A percentile compares a stretch with the other conserved stretches of the same genome.
Evolutionary conservation across 2,329 filamentous ascomycete species (phyloP).

Genomic region (Didymella arachidicola): DNA sequence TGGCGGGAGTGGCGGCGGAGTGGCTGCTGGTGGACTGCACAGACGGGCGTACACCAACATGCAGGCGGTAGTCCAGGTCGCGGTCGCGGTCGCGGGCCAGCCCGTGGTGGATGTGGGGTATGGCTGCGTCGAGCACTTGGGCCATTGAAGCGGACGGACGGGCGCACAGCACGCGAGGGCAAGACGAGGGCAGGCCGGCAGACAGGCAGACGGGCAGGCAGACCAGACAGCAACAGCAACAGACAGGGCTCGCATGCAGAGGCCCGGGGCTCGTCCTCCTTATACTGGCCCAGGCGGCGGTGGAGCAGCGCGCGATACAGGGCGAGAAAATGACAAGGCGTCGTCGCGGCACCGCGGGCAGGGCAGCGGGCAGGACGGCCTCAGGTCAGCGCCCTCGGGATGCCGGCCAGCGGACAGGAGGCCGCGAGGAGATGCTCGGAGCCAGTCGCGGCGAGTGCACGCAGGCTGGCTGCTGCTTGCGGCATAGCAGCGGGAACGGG

Average conservation of each 20-base stretch:
- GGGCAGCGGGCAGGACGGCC: neutral
- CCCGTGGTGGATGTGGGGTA: conserved; percentile 1
- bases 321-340: conserved; percentile 31
- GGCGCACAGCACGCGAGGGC: conserved; percentile 3
- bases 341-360: conserved; percentile 11
- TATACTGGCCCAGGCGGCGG: conserved; percentile 11
- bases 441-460: neutral
- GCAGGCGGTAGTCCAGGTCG: neutral
- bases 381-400: conserved; percentile 12
- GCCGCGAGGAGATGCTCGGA: neutral
- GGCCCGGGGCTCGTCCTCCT: conserved; percentile 8
- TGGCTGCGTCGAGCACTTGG: conserved; percentile 1
- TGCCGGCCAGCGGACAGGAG: conserved; percentile 19
- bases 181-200: neutral
- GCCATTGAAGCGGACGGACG: conserved; percentile 3
- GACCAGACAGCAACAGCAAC: neutral
- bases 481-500: neutral
- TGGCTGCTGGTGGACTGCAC: neutral
- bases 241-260: neutral
- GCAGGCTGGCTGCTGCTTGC: neutral
- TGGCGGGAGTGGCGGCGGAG: neutral
- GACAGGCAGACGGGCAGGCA: neutral
- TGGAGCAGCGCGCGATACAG: conserved; percentile 1
- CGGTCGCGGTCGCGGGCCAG: conserved; percentile 7
- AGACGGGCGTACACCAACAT: neutral